These are phyloP conservation scores for Lantana camara DNA, from an alignment of 257 asterid genomes.

Conservation along the genomic window DNA sequence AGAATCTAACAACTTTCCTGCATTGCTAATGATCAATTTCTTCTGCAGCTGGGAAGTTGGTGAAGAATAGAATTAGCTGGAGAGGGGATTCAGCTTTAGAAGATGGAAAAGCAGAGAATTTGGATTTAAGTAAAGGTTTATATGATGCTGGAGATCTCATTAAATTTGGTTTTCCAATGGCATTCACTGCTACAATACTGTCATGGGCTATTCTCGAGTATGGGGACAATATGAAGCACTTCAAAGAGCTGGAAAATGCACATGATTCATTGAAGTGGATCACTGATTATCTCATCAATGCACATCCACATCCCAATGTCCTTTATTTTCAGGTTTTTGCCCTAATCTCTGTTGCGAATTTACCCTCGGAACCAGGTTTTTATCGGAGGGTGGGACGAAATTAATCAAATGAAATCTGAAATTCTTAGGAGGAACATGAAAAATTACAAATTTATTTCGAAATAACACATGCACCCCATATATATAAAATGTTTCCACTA, in stretches of 20 bases:
- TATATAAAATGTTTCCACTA: no score
- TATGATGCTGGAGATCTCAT: conserved; percentile 69
- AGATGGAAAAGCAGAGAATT: conserved; percentile 52
- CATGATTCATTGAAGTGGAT: conserved; percentile 58
- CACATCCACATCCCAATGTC: conserved; percentile 59
- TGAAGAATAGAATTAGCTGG: conserved; percentile 52
- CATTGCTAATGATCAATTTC: no score
- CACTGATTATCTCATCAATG: conserved; percentile 62
- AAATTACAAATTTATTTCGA: no score
- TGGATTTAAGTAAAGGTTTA: conserved; percentile 61
- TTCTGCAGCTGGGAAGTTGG: conserved; percentile 67
- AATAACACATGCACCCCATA: no score
- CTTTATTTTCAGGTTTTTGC: conserved; percentile 55
- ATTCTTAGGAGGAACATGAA: no score
- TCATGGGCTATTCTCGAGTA: conserved; percentile 68
- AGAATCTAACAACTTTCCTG: no score
- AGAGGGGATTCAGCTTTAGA: conserved; percentile 62
- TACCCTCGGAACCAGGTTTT: no score
- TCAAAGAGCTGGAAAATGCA: conserved; percentile 41
- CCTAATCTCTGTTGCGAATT: neutral
- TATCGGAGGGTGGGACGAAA: no score
- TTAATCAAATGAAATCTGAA: no score
- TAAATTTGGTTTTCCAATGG: conserved; percentile 74
- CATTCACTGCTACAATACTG: conserved; percentile 66
- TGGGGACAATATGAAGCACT: conserved; percentile 42